Conservation (phyloP, 345 rosid species). For the Microthlaspi erraticum region DNA sequence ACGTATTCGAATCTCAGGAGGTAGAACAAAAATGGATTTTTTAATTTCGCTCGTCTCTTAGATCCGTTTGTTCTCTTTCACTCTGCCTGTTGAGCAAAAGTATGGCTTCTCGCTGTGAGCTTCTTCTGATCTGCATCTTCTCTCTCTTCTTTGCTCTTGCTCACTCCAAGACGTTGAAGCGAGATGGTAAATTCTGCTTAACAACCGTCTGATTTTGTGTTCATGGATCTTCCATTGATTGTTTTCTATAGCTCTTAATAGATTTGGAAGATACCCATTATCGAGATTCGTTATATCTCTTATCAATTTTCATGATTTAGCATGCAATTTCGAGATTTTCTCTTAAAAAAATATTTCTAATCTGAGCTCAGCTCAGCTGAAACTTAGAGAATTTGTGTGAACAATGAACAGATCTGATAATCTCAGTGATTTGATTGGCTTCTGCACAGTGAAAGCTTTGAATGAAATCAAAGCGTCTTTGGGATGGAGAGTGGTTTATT, state of each 20-base stretch:
- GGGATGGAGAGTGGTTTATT: slow-evolving; percentile 96
- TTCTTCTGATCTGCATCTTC: slow-evolving; percentile 40
- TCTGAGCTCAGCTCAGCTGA: slow-evolving; percentile 33
- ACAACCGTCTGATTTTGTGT: slow-evolving; percentile 10
- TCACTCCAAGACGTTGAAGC: slow-evolving; percentile 44
- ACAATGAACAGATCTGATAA: slow-evolving; percentile 38
- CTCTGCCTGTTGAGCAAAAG: slow-evolving; percentile 22
- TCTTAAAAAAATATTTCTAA: neutral
- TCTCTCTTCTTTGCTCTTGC: slow-evolving; percentile 25
- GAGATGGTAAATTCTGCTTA: slow-evolving; percentile 42
- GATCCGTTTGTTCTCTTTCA: slow-evolving; percentile 17
- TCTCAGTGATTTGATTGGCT: neutral
- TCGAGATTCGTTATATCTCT: slow-evolving; percentile 1
- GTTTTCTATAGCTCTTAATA: neutral
- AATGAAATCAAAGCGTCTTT: slow-evolving; percentile 96
- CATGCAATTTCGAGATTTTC: neutral
- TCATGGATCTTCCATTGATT: slow-evolving; percentile 13
- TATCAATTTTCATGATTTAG: slow-evolving; percentile 11
- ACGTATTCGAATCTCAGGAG: slow-evolving; percentile 26
- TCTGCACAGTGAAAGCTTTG: slow-evolving; percentile 81
- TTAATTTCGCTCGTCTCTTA: slow-evolving; percentile 31
- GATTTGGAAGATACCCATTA: slow-evolving; percentile 18
- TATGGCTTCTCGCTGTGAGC: slow-evolving; percentile 42
- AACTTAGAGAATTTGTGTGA: slow-evolving; percentile 5
- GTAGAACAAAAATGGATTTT: neutral